A percentile compares a stretch with the other conserved stretches of the same genome.
These are phyloP conservation scores for Orbilia blumenaviensis DNA, from an alignment of 2,329 filamentous ascomycete species.

Conservation along the genomic window DNA sequence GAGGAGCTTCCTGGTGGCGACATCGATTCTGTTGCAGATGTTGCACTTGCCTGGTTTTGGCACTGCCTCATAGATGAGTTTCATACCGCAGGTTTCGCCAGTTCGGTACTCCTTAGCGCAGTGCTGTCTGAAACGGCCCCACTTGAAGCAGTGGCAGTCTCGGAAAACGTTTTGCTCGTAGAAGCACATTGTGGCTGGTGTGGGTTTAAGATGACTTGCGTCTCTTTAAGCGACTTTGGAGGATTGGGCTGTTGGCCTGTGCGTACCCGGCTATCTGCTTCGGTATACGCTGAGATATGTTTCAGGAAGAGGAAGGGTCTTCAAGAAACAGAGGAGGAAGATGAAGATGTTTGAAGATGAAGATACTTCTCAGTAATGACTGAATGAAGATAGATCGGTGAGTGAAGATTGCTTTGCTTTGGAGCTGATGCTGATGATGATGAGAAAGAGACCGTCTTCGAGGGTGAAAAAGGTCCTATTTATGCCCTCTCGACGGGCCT, in stretches of 20 bases:
- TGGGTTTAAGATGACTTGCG: slow-evolving; percentile 26
- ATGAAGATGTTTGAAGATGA: slow-evolving; percentile 55
- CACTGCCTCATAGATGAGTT: slow-evolving; percentile 80
- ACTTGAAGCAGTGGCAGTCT: slow-evolving; percentile 88
- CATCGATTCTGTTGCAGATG: slow-evolving; percentile 83
- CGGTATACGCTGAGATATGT: slow-evolving; percentile 53
- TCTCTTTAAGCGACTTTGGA: slow-evolving; percentile 47
- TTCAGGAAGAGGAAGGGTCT: slow-evolving; percentile 51
- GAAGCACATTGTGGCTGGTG: slow-evolving; percentile 79
- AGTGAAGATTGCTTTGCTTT: slow-evolving; percentile 53
- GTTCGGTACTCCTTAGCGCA: slow-evolving; percentile 95
- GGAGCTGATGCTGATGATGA: slow-evolving; percentile 49
- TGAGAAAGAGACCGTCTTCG: slow-evolving; percentile 47
- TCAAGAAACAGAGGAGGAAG: slow-evolving; percentile 41
- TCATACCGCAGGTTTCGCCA: slow-evolving; percentile 95
- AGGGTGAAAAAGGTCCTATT: slow-evolving; percentile 56
- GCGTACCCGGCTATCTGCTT: slow-evolving; percentile 45
- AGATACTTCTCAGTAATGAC: slow-evolving; percentile 55
- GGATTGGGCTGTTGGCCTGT: slow-evolving; percentile 53
- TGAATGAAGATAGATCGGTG: slow-evolving; percentile 54
- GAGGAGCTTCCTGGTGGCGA: slow-evolving; percentile 57
- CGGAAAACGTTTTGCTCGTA: slow-evolving; percentile 86
- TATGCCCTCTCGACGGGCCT: slow-evolving; percentile 53
- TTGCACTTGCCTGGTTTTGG: slow-evolving; percentile 75
- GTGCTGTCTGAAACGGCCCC: slow-evolving; percentile 90